Evolutionary conservation across 176 grass and related monocot genomes (phyloP), one percentile per base, ranked within the genome.

Genomic region (Cymbopogon citratus): DNA sequence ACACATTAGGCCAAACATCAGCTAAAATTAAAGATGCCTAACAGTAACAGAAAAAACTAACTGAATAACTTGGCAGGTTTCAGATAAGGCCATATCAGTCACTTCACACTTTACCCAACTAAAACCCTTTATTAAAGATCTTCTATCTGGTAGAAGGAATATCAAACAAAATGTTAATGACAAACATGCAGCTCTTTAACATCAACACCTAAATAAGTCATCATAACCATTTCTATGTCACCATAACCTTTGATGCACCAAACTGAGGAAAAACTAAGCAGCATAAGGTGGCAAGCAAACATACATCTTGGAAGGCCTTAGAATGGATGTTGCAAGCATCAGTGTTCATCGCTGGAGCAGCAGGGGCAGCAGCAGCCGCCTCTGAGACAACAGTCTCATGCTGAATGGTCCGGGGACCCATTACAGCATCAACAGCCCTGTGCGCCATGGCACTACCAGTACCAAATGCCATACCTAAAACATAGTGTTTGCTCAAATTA

Each of bases 281-380:
- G 62, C 57, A 74, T 9, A n/a, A n/a, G 16, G 39, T 57, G 15
- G 6, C 6, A 5, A 6, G 16, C 0, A 5, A 48, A 39, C 87
- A 66, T 92, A 97, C 94, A 19, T 94, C 94, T 88, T 92, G 94
- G 49, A 97, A 94, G 51, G 94, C 91, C 85, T 87, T 94, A 0
- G 79, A 74, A 63, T 94, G 87, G 73, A 83, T 88, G 77, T 12
- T 66, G 6, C 94, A 97, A 21, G 90, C 52, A 52, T 97, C 92
- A 63, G 75, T 7, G 12, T 80, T 94, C 41, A 40, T 77, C 41
- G 39, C 14, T 77, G 83, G 73, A 18, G 87, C 23, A 59, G 87
- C 73, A 36, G 89, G 77, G 7, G 89, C 69, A 40, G 87, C 26
- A 75, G 87, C 81, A 40, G 90, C 63, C 34, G 92, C 89, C 39